A percentile compares a stretch with the other conserved stretches of the same genome.
These are phyloP conservation scores for Hypoxylon intermedium DNA, from an alignment of 495 filamentous ascomycete genomes.

Conservation along the genomic window DNA sequence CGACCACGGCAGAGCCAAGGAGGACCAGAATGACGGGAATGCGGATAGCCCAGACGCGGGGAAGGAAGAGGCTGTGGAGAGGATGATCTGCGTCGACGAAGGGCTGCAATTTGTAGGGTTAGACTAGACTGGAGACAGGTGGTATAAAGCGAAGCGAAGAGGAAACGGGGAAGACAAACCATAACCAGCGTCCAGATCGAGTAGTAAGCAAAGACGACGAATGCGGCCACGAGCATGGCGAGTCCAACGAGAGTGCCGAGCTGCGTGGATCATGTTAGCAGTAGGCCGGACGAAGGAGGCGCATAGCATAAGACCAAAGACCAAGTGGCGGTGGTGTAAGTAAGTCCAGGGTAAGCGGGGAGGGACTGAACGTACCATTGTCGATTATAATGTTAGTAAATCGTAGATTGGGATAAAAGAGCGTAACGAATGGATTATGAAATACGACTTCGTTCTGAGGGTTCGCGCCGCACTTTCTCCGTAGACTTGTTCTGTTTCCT, in stretches of 20 bases:
- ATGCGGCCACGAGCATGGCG: conserved; percentile 95
- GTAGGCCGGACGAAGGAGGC: not conserved
- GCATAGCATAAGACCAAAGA: not conserved
- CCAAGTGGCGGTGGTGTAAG: not conserved
- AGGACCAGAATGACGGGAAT: conserved; percentile 96
- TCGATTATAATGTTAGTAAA: conserved; percentile 30
- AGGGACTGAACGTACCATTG: conserved; percentile 44
- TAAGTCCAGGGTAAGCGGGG: not conserved
- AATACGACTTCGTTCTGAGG: not conserved
- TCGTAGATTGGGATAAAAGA: not conserved
- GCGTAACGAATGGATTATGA: not conserved
- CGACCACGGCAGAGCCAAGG: conserved; percentile 90
- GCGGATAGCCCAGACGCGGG: conserved; percentile 97
- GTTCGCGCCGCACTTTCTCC: not conserved
- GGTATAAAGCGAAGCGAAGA: conserved; percentile 3
- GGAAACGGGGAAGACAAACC: conserved; percentile 59
- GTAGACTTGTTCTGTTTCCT: not conserved
- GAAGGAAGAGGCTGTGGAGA: conserved; percentile 93
- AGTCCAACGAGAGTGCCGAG: conserved; percentile 95
- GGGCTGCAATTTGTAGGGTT: conserved; percentile 65
- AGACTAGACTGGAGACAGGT: not conserved
- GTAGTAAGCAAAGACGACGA: conserved; percentile 98
- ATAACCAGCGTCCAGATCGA: conserved; percentile 97
- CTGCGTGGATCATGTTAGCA: conserved; percentile 55
- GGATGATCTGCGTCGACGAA: conserved; percentile 96